Percentiles rank a stretch among this genome's conserved stretches.
These are phyloP conservation scores for Trametes sp. DNA, from an alignment of 1,284 basidiomycete species.

Conservation along the genomic window DNA sequence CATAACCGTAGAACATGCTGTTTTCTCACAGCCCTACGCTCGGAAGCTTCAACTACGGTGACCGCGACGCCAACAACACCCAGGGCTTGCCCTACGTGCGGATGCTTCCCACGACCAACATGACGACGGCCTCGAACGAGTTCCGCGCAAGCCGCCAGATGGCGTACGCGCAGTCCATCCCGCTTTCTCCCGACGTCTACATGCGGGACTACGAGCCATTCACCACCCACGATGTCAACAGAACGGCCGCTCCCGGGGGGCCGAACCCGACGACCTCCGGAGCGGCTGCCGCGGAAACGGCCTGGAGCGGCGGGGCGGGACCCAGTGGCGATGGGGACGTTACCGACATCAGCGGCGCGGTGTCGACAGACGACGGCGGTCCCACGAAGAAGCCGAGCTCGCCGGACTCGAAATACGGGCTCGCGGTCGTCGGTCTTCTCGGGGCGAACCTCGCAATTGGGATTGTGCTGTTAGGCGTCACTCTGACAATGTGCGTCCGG, in stretches of 20 bases:
- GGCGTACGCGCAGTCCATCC: background rate
- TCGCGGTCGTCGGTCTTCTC: background rate
- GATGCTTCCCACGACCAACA: slow-evolving; percentile 34
- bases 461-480: background rate
- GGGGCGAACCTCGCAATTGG: background rate
- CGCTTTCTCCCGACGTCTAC: background rate
- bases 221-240: too few species aligned
- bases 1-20: background rate
- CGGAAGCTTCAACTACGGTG: background rate
- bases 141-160: background rate
- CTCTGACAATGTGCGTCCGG: background rate
- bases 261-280: too few species aligned
- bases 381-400: background rate
- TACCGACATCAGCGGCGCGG: background rate
- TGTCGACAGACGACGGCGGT: background rate
- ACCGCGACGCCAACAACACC: background rate
- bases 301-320: too few species aligned
- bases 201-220: background rate
- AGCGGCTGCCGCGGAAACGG: background rate
- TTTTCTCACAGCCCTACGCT: background rate
- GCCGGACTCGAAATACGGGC: background rate
- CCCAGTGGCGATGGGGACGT: too few species aligned
- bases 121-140: background rate
- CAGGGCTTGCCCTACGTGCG: slow-evolving; percentile 44
- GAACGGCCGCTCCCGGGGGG: too few species aligned